These are phyloP conservation scores for Amanita phalloides DNA, from an alignment of 768 basidiomycete species.

Conservation along the genomic window DNA sequence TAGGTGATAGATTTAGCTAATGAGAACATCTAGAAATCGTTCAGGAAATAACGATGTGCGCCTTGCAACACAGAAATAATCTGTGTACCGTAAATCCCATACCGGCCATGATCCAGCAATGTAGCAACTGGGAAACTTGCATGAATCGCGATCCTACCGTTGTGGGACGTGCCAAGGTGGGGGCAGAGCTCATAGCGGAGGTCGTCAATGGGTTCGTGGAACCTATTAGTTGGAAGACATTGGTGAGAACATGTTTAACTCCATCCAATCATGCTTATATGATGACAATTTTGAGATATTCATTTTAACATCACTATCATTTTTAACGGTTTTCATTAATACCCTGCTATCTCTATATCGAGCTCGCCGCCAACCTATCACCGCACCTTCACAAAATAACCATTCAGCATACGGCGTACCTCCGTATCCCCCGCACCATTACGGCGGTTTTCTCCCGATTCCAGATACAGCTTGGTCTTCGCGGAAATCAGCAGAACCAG, in stretches of 20 bases:
- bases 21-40: constrained; percentile 54
- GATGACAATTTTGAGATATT: constrained; percentile 38
- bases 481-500: constrained; percentile 29
- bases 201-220: constrained; percentile 96
- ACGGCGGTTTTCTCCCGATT: constrained; percentile 36
- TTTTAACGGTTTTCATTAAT: constrained; percentile 75
- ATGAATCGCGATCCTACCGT: constrained; percentile 92
- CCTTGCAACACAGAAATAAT: constrained; percentile 72
- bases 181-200: constrained; percentile 92
- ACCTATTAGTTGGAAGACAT: constrained; percentile 93
- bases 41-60: constrained; percentile 86
- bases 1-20: neutral
- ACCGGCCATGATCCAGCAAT: constrained; percentile 83
- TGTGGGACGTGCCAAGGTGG: constrained; percentile 80
- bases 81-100: constrained; percentile 66
- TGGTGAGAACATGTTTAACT: constrained; percentile 41
- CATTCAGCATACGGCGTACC: constrained; percentile 15
- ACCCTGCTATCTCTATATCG: constrained; percentile 71
- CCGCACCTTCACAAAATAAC: constrained; percentile 9
- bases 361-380: constrained; percentile 42
- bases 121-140: constrained; percentile 84
- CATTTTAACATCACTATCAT: constrained; percentile 64
- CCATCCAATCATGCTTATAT: constrained; percentile 5
- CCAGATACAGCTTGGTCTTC: constrained; percentile 37
- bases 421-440: constrained; percentile 35